Base-by-base conservation (phyloP, 768 basidiomycete genomes). In the Tricholoma saponaceum region DNA sequence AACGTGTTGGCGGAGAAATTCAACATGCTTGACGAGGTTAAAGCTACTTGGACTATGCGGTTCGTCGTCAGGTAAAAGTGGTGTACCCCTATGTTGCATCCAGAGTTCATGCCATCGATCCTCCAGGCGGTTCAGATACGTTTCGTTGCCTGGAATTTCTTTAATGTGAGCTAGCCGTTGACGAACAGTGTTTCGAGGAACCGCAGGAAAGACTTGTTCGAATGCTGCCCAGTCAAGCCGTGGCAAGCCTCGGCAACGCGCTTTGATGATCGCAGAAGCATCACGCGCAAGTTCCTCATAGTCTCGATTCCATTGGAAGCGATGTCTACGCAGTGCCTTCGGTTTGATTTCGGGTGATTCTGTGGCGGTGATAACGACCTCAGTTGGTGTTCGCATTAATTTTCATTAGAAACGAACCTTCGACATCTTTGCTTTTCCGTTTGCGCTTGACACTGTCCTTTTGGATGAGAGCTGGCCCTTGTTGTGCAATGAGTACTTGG, bases 211-310 rank as follows among this genome's bases (percentile, higher is more conserved):
- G 8, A 93, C 83, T 66, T 90, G 87, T 57, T 85, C 83, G 52
- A 92, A 78, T 7, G 88, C 88, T 14, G 76, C 79, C 78, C 87
- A 87, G 61, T 91, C 87, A 52, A 90, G 75, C 56, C 83, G 80
- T 32, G 81, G 73, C 14, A 77, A 69, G 57, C 74, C 67, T 37
- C 89, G 81, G 65, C 88, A 89, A 14, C 95, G 87, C 33, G 87
- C 88, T 63, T 83, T 83, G 57, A 98, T 83, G 61, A 98, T 86
- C 10, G 84, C 88, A 47, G 85, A 86, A 0, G 88, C 87, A 66
- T 98, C 96, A 54, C 89, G 83, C 23, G 89, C 87, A 37, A 95
- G 80, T 59, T 98, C 96, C 56, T 98, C 94, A 56, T 87, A 92
- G 51, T 95, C 91, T 39, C 80, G 72, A 55, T 83, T 91, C 94